Evolutionary conservation across 768 basidiomycete genomes (phyloP).

Genomic region (Tylopilus sp.): DNA sequence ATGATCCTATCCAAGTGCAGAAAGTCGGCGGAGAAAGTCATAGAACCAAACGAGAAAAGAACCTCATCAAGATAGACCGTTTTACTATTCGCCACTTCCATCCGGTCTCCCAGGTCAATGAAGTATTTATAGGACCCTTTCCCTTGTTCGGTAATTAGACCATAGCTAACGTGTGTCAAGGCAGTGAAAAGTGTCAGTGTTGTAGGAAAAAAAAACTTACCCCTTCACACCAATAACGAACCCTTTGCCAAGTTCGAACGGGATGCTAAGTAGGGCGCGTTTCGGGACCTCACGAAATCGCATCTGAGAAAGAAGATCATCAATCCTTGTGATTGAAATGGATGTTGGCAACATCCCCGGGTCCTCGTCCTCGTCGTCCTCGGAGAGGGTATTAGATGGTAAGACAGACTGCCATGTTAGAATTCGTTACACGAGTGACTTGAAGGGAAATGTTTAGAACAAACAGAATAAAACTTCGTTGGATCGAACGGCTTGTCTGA

Average conservation of each 20-base stretch:
- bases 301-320: constrained; percentile 78
- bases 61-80: constrained; percentile 78
- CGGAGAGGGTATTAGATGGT: constrained; percentile 45
- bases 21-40: background rate
- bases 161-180: constrained; percentile 56
- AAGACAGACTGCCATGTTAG: constrained; percentile 51
- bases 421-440: constrained; percentile 3
- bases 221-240: constrained; percentile 82
- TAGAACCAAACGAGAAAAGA: background rate
- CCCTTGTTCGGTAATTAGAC: constrained; percentile 83
- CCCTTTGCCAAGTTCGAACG: constrained; percentile 72
- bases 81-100: constrained; percentile 70
- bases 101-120: constrained; percentile 68
- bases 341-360: constrained; percentile 59
- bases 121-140: constrained; percentile 84
- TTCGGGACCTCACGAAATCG: constrained; percentile 80
- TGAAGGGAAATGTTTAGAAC: constrained; percentile 18
- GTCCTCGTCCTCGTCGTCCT: constrained; percentile 45
- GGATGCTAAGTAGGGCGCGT: constrained; percentile 76
- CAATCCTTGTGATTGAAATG: constrained; percentile 72
- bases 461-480: constrained; percentile 75
- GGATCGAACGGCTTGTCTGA: constrained; percentile 65
- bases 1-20: constrained; percentile 19
- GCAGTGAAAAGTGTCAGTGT: background rate
- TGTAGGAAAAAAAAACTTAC: constrained; percentile 46